phyloP scores from a whole-genome alignment of 108 stramenopile species.

The Mayamaea pseudoterrestris region DNA sequence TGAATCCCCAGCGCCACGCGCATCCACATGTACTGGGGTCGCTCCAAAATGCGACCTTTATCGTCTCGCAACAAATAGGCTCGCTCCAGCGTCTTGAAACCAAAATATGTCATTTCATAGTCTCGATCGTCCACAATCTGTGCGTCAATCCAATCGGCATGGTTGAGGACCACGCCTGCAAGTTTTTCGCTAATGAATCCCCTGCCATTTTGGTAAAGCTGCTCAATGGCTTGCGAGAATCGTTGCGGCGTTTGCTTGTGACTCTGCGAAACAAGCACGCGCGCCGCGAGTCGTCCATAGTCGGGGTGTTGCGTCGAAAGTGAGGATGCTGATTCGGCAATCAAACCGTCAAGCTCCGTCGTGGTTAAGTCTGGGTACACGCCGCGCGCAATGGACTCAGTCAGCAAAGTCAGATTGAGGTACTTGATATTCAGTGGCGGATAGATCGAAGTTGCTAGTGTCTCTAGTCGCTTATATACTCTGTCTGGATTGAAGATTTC shows the following conservation, averaged over 20 bases:
- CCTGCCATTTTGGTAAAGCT: conserved; percentile 72
- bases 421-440: conserved; percentile 30
- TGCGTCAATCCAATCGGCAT: conserved; percentile 74
- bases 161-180: conserved; percentile 72
- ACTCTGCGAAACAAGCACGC: conserved; percentile 95
- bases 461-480: conserved; percentile 1
- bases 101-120: conserved; percentile 98
- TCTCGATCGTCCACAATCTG: conserved; percentile 88
- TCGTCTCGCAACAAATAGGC: conserved; percentile 89
- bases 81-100: conserved; percentile 99
- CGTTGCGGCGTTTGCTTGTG: conserved; percentile 91
- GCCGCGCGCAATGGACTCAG: conserved; percentile 72
- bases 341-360: conserved; percentile 94
- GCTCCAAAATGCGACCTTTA: conserved; percentile 89
- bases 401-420: conserved; percentile 32
- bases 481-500: conserved; percentile 4
- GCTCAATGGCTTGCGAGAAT: conserved; percentile 82
- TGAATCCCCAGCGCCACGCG: conserved; percentile 97
- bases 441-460: conserved; percentile 25
- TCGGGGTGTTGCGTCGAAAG: conserved; percentile 97
- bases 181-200: conserved; percentile 92
- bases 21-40: conserved; percentile 99
- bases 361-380: conserved; percentile 98
- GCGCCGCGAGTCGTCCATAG: conserved; percentile 93
- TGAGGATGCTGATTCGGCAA: conserved; percentile 98